Base-by-base conservation (phyloP, 2,329 filamentous ascomycete genomes). In the Clonostachys rhizophaga region DNA sequence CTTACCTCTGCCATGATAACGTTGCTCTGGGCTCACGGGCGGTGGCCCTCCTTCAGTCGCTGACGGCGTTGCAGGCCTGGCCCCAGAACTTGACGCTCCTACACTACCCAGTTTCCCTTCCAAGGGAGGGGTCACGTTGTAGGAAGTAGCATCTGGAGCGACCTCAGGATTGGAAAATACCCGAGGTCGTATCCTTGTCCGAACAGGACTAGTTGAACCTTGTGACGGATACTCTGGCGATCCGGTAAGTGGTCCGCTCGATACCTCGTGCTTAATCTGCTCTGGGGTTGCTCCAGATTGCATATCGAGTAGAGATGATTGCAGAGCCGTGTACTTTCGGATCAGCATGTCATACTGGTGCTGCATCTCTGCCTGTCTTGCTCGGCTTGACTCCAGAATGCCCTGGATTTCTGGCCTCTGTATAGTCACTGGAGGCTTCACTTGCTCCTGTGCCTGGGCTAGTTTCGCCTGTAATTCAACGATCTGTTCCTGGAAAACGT, bases 351-450 rank as follows among this genome's bases (percentile, higher is more conserved):
- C 63, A 54, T 78, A 71, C 49, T 78, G 76, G 56, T 69, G 75
- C 55, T 78, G 74, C 50, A 81, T 60, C 53, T 80, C 77, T 1
- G 69, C 65, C 50, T 81, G 75, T 59, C 76, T 78, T 1, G 71
- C 69, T 43, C 75, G 67, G 54, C 72, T 78, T n/a, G 75, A 72
- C 33, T 74, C 70, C 13, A 82, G 60, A 1, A 71, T 65, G 6
- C 53, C 64, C 48, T 78, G 71, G 2, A 79, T 56, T 14, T 39
- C 36, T 18, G 14, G 36, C 17, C 36, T 39, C 14, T 18, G 14
- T 13, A 18, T 39, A 11, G 14, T 39, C 14, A 18, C 17, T 12
- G 36, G 17, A 11, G 53, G 50, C 34, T 54, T 48, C 24, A 58
- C 48, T 48, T 58, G 48, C 53, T 63, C 54, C 47, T 61, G 57